Conservation (phyloP, 1,284 basidiomycete genomes). For the Ustilago vetiveriae region DNA sequence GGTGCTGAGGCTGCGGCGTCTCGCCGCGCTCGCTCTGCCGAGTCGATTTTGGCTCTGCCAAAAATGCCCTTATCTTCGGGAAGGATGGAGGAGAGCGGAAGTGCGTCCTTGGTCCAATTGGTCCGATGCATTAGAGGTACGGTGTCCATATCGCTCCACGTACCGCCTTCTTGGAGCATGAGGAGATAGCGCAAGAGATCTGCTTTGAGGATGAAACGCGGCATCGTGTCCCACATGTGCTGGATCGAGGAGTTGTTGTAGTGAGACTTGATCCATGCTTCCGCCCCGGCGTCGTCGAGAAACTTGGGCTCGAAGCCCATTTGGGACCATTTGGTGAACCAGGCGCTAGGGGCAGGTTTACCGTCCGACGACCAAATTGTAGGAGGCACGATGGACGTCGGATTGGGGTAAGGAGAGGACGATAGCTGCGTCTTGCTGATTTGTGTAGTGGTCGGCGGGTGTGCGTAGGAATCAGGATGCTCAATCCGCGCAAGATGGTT, state of each 20-base stretch:
- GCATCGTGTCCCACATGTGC: conserved; percentile 42
- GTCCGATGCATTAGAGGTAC: conserved; percentile 40
- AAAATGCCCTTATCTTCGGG: conserved; percentile 22
- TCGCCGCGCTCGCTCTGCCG: background rate
- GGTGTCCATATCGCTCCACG: conserved; percentile 56
- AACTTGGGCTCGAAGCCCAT: conserved; percentile 51
- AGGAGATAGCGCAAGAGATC: conserved; percentile 52
- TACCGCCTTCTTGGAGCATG: conserved; percentile 43
- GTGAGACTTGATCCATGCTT: conserved; percentile 34
- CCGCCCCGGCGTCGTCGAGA: conserved; percentile 44
- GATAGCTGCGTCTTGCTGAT: background rate
- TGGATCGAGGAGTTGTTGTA: conserved; percentile 35
- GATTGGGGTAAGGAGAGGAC: background rate
- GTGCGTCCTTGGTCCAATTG: conserved; percentile 41
- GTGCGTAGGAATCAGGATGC: conserved; percentile 2
- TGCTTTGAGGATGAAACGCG: conserved; percentile 49
- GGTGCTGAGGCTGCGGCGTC: background rate
- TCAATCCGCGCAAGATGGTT: conserved; percentile 29
- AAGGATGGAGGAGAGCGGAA: conserved; percentile 24
- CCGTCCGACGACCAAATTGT: conserved; percentile 48
- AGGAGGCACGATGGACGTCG: conserved; percentile 23
- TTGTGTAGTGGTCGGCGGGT: background rate
- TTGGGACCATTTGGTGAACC: conserved; percentile 38
- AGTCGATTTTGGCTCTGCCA: conserved; percentile 7
- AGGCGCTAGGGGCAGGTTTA: conserved; percentile 33